These are phyloP conservation scores for Ceratonia siliqua DNA, from an alignment of 306 rosid species.

Conservation along the genomic window DNA sequence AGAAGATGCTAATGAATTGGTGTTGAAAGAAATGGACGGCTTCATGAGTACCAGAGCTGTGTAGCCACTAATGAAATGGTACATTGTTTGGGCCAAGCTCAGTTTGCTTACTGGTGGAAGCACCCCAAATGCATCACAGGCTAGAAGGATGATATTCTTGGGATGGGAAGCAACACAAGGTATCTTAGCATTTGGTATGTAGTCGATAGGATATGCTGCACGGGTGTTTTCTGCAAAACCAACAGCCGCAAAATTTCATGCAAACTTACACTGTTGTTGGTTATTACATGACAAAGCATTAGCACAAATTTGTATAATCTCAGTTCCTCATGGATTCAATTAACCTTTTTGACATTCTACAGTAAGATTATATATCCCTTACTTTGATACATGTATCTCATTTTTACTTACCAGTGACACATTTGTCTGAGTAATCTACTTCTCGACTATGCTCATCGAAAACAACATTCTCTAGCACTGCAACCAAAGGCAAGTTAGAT, in stretches of 20 bases:
- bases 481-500: conserved; percentile 26
- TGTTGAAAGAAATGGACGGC: neutral
- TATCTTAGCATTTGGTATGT: conserved; percentile 76
- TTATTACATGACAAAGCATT: neutral
- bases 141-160: conserved; percentile 75
- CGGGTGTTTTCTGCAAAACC: conserved; percentile 74
- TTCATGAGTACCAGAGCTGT: conserved; percentile 67
- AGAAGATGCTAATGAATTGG: neutral
- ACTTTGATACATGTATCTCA: neutral
- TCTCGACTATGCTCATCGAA: conserved; percentile 77
- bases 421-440: conserved; percentile 71
- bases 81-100: conserved; percentile 87
- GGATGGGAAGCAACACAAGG: conserved; percentile 85
- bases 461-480: conserved; percentile 81
- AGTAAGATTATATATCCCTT: neutral
- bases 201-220: conserved; percentile 83
- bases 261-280: neutral
- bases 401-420: conserved; percentile 61
- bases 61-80: conserved; percentile 89
- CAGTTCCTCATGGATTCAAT: conserved; percentile 7
- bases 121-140: conserved; percentile 87
- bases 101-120: conserved; percentile 88
- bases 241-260: conserved; percentile 14
- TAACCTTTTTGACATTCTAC: neutral
- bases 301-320: neutral